These are phyloP conservation scores for Plasmodium berghei DNA, from an alignment of 169 alveolate species.

Conservation along the genomic window DNA sequence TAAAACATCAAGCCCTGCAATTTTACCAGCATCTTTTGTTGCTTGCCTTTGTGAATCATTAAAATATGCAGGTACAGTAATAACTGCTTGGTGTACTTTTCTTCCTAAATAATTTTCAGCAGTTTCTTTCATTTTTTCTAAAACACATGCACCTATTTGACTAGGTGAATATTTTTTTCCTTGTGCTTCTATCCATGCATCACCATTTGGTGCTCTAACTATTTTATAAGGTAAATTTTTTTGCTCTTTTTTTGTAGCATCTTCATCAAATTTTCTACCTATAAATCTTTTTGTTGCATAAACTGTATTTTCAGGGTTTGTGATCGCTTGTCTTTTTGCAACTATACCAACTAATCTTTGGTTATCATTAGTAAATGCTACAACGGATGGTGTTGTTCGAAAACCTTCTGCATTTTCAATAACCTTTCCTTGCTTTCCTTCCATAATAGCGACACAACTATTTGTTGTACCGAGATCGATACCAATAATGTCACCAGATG, in stretches of 20 bases:
- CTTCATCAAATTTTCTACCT: constrained; percentile 97
- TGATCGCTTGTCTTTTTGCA: constrained; percentile 97
- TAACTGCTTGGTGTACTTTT: constrained; percentile 95
- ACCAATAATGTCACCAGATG: constrained; percentile 95
- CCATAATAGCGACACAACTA: constrained; percentile 99
- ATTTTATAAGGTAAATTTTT: constrained; percentile 96
- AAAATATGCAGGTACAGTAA: constrained; percentile 97
- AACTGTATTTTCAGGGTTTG: constrained; percentile 97
- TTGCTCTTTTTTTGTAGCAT: constrained; percentile 97
- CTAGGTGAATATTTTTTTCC: constrained; percentile 97
- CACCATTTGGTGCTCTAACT: constrained; percentile 97
- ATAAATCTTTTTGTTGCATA: constrained; percentile 97
- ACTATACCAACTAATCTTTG: constrained; percentile 96
- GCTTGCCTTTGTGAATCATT: constrained; percentile 98
- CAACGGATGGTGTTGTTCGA: constrained; percentile 99
- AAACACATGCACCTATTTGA: constrained; percentile 96
- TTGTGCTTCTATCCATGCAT: constrained; percentile 98
- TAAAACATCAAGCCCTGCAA: constrained; percentile 95
- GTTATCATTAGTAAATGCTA: constrained; percentile 97
- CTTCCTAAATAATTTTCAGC: constrained; percentile 97
- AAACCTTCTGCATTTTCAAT: constrained; percentile 96
- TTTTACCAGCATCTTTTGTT: constrained; percentile 97
- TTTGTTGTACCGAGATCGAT: constrained; percentile 99
- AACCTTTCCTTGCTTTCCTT: constrained; percentile 96
- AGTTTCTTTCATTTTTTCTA: constrained; percentile 96